Evolutionary conservation across 176 grass and related monocot species (phyloP), one percentile per base, ranked within the genome.

Genomic region (Microstegium vimineum): DNA sequence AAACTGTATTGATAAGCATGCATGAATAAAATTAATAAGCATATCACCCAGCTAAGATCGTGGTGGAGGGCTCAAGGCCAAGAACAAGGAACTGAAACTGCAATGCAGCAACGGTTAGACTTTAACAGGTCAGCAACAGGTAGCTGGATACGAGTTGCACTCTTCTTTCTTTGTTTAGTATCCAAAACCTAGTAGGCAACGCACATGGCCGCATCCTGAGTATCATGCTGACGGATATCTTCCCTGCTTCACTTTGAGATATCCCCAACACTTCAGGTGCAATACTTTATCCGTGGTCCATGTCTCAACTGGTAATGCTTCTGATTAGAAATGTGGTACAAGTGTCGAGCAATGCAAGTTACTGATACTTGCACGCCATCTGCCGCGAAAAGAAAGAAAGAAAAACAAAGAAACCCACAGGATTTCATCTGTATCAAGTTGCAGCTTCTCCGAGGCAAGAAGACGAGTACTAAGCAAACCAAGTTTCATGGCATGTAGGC

Each of bases 231-330:
- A n/a, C 12, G 1, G 45, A 57, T 59, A 80, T 86, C 84, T 74
- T 46, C 84, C 43, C 59, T 34, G 20, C 26, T 65, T 65, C 41
- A 62, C 66, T 64, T 86, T 43, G 41, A 79, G 6, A 79, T 54
- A 66, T 73, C 25, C 20, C 13, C 57, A 42, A 67, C 62, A 74
- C 27, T 75, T 81, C 34, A 74, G 69, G 70, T 59, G 69, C 77
- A n/a, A n/a, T 86, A 79, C 30, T 86, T 75, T 81, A 75, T 66
- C 20, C 13, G 69, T 86, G 83, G 61, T 86, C 77, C 75, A 79
- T 28, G 40, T 38, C 43, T 52, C 27, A 73, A 66, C 18, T 31
- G 17, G 45, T 30, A 52, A 56, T 17, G 6, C n/a, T 75, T 49
- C 76, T 34, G 10, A 66, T 20, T 34, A 68, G 57, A 32, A 27